Evolutionary conservation across 805 yeast genomes (phyloP).

Genomic region (Starmerella gropengiesseri): DNA sequence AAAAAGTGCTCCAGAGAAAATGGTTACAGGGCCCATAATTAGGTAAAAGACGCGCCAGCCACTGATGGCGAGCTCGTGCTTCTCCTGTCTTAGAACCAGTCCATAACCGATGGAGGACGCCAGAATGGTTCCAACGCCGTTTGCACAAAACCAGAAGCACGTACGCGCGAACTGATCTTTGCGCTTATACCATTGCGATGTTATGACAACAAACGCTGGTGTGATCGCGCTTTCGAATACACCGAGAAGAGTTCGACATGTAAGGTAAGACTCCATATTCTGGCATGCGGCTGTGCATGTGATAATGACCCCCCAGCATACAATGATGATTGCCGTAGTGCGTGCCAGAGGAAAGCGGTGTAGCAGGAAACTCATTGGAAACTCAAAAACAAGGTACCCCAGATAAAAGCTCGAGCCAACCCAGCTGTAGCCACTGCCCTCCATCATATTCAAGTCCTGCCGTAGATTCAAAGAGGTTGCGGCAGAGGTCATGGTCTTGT

Average conservation of each 20-base stretch:
- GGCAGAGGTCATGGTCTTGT: conserved; percentile 12
- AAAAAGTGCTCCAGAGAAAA: conserved; percentile 40
- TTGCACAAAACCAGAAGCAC: conserved; percentile 35
- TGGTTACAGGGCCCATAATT: conserved; percentile 49
- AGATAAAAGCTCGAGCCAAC: conserved; percentile 46
- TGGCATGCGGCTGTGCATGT: conserved; percentile 38
- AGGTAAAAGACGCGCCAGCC: conserved; percentile 55
- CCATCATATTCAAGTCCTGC: conserved; percentile 7
- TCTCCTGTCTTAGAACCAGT: conserved; percentile 10
- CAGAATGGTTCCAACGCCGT: conserved; percentile 36
- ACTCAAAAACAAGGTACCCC: conserved; percentile 50
- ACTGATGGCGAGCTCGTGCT: conserved; percentile 26
- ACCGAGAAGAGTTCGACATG: conserved; percentile 40
- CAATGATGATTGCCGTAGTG: conserved; percentile 37
- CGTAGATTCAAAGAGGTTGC: conserved; percentile 8
- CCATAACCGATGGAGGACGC: conserved; percentile 25
- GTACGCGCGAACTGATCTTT: conserved; percentile 38
- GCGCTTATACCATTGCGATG: conserved; percentile 47
- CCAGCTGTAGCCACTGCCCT: conserved; percentile 30
- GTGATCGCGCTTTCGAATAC: conserved; percentile 42
- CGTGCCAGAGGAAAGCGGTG: conserved; percentile 49
- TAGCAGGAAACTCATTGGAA: conserved; percentile 37
- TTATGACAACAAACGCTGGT: conserved; percentile 47
- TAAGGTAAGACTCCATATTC: conserved; percentile 37
- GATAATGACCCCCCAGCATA: conserved; percentile 51